phyloP scores from a whole-genome alignment of 352 stramenopile genomes.

The Albugo candida region DNA sequence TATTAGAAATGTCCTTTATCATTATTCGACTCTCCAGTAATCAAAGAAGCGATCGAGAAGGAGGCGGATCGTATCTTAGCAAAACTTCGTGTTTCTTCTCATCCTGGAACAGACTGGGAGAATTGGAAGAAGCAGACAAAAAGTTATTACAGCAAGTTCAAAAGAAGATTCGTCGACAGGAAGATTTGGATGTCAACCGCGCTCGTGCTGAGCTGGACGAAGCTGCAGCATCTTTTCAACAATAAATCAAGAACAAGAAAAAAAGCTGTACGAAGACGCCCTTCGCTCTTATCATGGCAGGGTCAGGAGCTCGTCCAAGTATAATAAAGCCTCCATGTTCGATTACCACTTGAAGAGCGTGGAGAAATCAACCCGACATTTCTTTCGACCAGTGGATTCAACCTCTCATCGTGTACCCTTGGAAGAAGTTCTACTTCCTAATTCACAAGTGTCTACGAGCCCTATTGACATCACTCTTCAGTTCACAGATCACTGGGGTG shows the following conservation, averaged over 20 bases:
- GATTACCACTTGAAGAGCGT: slow-evolving; percentile 2
- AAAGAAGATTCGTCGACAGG: too few species aligned
- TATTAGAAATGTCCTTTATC: background rate
- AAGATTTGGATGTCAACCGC: too few species aligned
- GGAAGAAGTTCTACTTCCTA: background rate
- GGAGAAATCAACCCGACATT: slow-evolving; percentile 2
- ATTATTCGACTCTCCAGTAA: too few species aligned
- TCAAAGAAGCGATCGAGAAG: too few species aligned
- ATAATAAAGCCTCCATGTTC: slow-evolving; percentile 5
- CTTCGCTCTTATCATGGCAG: slow-evolving; percentile 1
- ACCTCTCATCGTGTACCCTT: background rate
- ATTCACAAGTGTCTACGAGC: slow-evolving; percentile 1
- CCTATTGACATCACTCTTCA: slow-evolving; percentile 4
- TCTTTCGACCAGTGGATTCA: slow-evolving; percentile 4
- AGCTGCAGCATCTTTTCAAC: slow-evolving; percentile 1
- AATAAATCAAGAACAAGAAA: background rate
- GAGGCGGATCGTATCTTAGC: too few species aligned
- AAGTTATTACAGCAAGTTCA: too few species aligned
- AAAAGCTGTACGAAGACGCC: background rate
- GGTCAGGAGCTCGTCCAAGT: background rate
- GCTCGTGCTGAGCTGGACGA: background rate
- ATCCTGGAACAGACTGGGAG: too few species aligned
- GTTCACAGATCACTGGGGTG: slow-evolving; percentile 3
- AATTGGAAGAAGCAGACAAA: too few species aligned
- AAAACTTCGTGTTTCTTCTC: too few species aligned